These are phyloP conservation scores for Deinandra increscens DNA, from an alignment of 129 eudicot genomes.

Conservation along the genomic window DNA sequence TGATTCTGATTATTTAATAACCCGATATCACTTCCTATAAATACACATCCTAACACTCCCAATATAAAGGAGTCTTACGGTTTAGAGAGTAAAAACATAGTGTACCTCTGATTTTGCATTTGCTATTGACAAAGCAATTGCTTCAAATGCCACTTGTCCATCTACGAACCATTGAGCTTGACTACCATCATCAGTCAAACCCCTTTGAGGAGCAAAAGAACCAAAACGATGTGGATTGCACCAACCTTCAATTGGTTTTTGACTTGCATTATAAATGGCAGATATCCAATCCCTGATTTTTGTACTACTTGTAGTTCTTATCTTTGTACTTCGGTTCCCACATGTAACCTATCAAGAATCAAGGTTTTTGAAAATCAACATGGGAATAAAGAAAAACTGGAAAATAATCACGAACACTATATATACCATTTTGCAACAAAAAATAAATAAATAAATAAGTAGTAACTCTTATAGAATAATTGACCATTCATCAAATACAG, in stretches of 20 bases:
- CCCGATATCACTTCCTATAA: no score
- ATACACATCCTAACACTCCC: no score
- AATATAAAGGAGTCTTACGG: no score
- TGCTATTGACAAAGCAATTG: no score
- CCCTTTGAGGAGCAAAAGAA: slow-evolving; percentile 86
- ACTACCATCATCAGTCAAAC: slow-evolving; percentile 70
- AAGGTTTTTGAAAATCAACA: slow-evolving; percentile 19
- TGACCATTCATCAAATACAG: background rate
- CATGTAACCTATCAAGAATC: slow-evolving; percentile 57
- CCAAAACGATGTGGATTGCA: slow-evolving; percentile 82
- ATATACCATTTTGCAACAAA: background rate
- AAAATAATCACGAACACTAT: background rate
- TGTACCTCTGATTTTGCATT: no score
- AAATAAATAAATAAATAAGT: no score
- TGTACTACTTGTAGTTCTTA: slow-evolving; percentile 68
- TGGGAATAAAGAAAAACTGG: background rate
- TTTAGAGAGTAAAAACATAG: no score
- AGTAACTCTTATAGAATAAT: background rate
- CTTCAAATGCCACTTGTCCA: no score
- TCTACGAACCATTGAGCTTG: slow-evolving; percentile 95
- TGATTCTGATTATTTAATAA: background rate
- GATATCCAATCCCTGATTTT: slow-evolving; percentile 76
- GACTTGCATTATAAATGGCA: slow-evolving; percentile 67
- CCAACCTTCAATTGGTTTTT: slow-evolving; percentile 73
- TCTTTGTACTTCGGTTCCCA: slow-evolving; percentile 57